Evolutionary conservation across 208 protist genomes (phyloP), one percentile per base, ranked within the genome.

Genomic region (Naegleria fowleri): DNA sequence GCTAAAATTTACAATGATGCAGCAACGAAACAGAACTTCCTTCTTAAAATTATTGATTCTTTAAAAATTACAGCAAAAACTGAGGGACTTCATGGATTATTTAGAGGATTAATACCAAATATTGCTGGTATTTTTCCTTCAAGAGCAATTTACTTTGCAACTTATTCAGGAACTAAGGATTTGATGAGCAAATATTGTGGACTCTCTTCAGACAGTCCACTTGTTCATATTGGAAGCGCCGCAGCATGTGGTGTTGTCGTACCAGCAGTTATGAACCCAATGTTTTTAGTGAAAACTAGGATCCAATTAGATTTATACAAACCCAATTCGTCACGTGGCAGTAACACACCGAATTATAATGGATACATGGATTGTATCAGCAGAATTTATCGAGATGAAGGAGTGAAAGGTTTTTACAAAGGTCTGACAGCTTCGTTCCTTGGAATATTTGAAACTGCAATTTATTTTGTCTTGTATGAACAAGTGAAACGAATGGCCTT

Each of bases 391-490:
- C 33, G 7, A 51, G 9, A 90, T 13, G 87, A 90, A 83, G 87
- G 87, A 90, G 33, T 90, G 22, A 51, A 16, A 79, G 87, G 52
- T n/a, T 90, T 90, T 79, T 90, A 90, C 43, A 75, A 90, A 51
- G 87, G 87, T 75, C 25, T 90, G 16, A 51, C 55, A n/a, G 55
- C 87, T 29, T n/a, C 29, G n/a, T 83, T 51, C 9, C 25, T 90
- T 1, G 55, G 55, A 52, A 83, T 90, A 25, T 43, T 48, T 79
- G 87, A 90, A 36, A 90, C 15, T 43, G 48, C 87, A 79, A 79
- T 90, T 41, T 79, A 90, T 36, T 90, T 90, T 90, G 87, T 79
- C 79, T 36, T 90, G 2, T 90, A 90, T 51, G 87, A 90, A 51
- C 4, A 43, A 36, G 29, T 76, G 6, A 90, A 90, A 29, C 13